phyloP scores from a whole-genome alignment of 768 basidiomycete genomes.

The Podaxis rugospora region DNA sequence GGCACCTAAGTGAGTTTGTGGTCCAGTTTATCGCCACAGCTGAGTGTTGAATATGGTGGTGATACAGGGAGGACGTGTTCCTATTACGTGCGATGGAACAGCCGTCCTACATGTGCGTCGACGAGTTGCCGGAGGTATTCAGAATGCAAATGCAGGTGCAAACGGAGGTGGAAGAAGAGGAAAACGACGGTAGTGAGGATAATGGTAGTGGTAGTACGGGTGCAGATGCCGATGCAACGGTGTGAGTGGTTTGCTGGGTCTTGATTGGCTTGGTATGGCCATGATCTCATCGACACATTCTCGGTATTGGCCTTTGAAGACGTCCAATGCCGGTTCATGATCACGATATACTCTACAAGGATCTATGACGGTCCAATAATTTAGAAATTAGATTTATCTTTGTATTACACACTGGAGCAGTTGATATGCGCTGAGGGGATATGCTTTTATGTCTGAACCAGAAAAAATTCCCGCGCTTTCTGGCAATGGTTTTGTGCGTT shows the following conservation, averaged over 20 bases:
- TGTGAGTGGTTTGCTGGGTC: neutral
- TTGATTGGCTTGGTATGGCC: neutral
- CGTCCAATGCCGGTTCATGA: neutral
- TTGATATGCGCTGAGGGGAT: neutral
- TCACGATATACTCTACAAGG: neutral
- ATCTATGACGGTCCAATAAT: neutral
- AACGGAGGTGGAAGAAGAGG: neutral
- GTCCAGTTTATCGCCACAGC: neutral
- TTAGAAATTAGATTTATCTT: neutral
- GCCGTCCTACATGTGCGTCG: neutral
- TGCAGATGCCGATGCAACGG: neutral
- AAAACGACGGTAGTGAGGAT: neutral
- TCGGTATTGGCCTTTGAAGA: neutral
- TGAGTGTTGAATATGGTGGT: neutral
- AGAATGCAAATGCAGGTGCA: neutral
- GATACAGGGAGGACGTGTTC: conserved; percentile 5
- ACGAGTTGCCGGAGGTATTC: neutral
- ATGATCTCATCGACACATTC: neutral
- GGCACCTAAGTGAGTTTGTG: neutral
- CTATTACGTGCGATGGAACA: conserved; percentile 9
- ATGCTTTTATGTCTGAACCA: too few species aligned
- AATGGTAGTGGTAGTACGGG: neutral
- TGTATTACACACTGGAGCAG: neutral
- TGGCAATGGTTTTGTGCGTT: too few species aligned
- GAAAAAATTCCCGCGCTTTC: too few species aligned